Percentiles rank a stretch among this genome's conserved stretches.
Conservation (phyloP, 2,329 filamentous ascomycete genomes). For the Pestalotiopsis fici region DNA sequence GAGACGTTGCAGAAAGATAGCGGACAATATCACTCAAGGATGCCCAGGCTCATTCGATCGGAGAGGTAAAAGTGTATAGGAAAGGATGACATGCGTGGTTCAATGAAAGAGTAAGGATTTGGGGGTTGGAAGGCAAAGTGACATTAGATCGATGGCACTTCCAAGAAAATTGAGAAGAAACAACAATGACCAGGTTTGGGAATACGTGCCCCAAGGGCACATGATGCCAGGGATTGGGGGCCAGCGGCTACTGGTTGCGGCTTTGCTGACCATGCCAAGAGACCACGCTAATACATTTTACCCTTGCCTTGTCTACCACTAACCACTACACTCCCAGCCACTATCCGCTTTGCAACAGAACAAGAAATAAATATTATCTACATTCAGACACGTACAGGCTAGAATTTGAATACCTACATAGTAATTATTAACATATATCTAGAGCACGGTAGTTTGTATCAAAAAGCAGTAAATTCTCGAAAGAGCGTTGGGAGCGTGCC, state of each 20-base stretch:
- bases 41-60: background rate
- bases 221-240: background rate
- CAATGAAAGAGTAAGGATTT: background rate
- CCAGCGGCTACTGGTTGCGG: background rate
- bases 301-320: too few species aligned
- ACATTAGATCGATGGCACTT: background rate
- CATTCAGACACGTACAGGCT: too few species aligned
- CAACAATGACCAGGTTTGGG: background rate
- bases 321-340: too few species aligned
- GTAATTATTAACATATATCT: background rate
- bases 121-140: background rate
- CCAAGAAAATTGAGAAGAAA: background rate
- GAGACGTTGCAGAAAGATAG: background rate
- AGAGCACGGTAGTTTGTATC: background rate
- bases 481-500: background rate
- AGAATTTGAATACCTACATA: too few species aligned
- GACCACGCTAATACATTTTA: too few species aligned
- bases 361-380: background rate
- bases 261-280: too few species aligned
- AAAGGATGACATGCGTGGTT: background rate
- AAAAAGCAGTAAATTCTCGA: background rate
- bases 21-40: background rate
- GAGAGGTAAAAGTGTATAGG: background rate
- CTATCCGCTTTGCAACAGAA: background rate
- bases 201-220: background rate